These are phyloP conservation scores for Nakazawaea ambrosiae DNA, from an alignment of 805 yeast genomes.

Conservation along the genomic window DNA sequence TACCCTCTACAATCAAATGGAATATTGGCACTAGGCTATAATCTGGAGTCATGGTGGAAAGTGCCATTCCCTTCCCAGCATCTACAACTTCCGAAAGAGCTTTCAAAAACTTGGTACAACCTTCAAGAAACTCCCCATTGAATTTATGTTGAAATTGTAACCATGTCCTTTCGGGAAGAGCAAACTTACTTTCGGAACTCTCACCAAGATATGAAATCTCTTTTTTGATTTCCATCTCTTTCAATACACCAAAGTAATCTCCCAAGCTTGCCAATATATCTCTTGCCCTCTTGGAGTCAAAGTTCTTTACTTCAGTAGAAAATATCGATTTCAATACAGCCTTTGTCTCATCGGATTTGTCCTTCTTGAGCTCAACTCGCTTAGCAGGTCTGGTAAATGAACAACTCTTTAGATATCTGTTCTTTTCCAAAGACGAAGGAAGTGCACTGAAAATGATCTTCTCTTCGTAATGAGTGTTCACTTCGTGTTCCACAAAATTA, in stretches of 20 bases:
- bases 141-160: slow-evolving; percentile 31
- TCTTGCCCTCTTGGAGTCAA: slow-evolving; percentile 39
- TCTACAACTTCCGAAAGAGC: slow-evolving; percentile 32
- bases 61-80: slow-evolving; percentile 44
- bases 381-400: slow-evolving; percentile 33
- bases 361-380: slow-evolving; percentile 11
- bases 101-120: slow-evolving; percentile 39
- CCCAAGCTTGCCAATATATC: slow-evolving; percentile 37
- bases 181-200: slow-evolving; percentile 46
- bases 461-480: slow-evolving; percentile 20
- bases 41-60: slow-evolving; percentile 52
- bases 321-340: slow-evolving; percentile 48
- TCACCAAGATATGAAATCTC: slow-evolving; percentile 45
- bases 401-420: slow-evolving; percentile 30
- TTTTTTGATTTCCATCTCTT: slow-evolving; percentile 44
- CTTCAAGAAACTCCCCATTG: slow-evolving; percentile 31
- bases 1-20: slow-evolving; percentile 39
- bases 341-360: slow-evolving; percentile 21
- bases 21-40: slow-evolving; percentile 58
- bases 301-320: slow-evolving; percentile 42
- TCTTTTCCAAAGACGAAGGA: slow-evolving; percentile 72
- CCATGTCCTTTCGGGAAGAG: slow-evolving; percentile 47
- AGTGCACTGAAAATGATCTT: slow-evolving; percentile 36
- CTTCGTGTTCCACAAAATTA: slow-evolving; percentile 37
- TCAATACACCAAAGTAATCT: slow-evolving; percentile 44